Evolutionary conservation across 768 basidiomycete genomes (phyloP).

Genomic region (Calocybe indica): DNA sequence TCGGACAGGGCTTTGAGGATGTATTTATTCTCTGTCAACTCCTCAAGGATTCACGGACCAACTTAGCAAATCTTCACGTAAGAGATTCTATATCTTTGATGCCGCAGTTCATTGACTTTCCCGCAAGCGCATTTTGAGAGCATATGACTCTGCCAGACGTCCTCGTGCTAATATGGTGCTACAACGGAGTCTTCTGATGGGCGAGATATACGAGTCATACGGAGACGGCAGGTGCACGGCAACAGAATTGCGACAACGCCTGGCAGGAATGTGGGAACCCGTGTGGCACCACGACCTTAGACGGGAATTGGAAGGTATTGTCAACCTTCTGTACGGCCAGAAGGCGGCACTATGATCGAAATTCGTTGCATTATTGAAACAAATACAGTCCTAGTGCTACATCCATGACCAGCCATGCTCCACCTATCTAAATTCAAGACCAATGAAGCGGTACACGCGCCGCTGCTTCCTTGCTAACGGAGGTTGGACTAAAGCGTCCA

Average conservation of each 20-base stretch:
- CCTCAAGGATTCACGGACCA: slow-evolving; percentile 36
- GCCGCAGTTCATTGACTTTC: neutral
- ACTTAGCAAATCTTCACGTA: slow-evolving; percentile 33
- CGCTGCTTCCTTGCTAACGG: neutral
- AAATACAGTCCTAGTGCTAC: neutral
- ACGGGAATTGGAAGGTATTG: slow-evolving; percentile 29
- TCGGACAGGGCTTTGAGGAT: slow-evolving; percentile 58
- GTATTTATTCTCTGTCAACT: slow-evolving; percentile 39
- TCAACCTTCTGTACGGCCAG: slow-evolving; percentile 11
- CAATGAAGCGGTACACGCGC: neutral
- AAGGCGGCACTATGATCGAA: neutral
- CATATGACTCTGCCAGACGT: slow-evolving; percentile 38
- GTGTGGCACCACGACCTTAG: slow-evolving; percentile 46
- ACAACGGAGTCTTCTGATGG: slow-evolving; percentile 31
- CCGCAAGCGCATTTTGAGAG: slow-evolving; percentile 35
- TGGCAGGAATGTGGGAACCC: slow-evolving; percentile 36
- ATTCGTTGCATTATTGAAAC: neutral
- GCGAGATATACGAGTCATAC: slow-evolving; percentile 37
- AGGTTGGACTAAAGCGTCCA: slow-evolving; percentile 1
- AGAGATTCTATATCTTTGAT: slow-evolving; percentile 2
- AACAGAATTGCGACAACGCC: slow-evolving; percentile 24
- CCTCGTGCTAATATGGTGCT: slow-evolving; percentile 47
- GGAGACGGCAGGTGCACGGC: slow-evolving; percentile 23
- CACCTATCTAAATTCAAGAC: neutral
- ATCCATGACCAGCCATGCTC: too few relatives aligned